Evolutionary conservation across 768 basidiomycete species (phyloP).

Genomic region (Hericium erinaceus): DNA sequence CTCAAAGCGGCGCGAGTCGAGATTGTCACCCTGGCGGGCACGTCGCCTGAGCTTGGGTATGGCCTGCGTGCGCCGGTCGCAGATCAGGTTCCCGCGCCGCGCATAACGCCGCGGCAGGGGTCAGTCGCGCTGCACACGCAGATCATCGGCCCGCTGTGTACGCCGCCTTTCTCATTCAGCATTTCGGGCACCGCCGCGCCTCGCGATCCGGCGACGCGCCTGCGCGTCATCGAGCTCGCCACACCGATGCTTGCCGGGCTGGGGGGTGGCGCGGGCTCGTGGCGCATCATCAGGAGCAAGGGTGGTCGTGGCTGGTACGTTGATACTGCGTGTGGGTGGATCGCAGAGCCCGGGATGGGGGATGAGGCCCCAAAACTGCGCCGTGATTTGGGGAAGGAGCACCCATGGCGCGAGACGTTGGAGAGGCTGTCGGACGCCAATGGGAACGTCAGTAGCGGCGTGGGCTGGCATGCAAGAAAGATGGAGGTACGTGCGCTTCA

Average conservation of each 20-base stretch:
- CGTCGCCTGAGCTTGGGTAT: slow-evolving; percentile 52
- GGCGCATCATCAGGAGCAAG: slow-evolving; percentile 87
- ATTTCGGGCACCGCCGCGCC: slow-evolving; percentile 23
- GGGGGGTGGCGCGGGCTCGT: slow-evolving; percentile 72
- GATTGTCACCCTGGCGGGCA: slow-evolving; percentile 71
- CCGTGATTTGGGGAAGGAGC: slow-evolving; percentile 27
- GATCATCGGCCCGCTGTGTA: slow-evolving; percentile 73
- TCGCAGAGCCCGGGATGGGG: slow-evolving; percentile 27
- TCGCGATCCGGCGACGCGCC: slow-evolving; percentile 50
- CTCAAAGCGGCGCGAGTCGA: slow-evolving; percentile 70
- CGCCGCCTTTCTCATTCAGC: slow-evolving; percentile 66
- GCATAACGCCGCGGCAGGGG: slow-evolving; percentile 50
- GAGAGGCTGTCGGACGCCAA: slow-evolving; percentile 68
- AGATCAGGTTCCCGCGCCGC: neutral
- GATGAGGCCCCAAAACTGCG: slow-evolving; percentile 35
- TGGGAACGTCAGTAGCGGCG: slow-evolving; percentile 82
- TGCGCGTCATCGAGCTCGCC: slow-evolving; percentile 85
- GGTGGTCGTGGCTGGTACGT: slow-evolving; percentile 95
- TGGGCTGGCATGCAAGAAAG: slow-evolving; percentile 95
- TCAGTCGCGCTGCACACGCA: slow-evolving; percentile 69
- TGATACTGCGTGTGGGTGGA: slow-evolving; percentile 81
- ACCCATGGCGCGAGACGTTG: slow-evolving; percentile 66
- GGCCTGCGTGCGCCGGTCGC: slow-evolving; percentile 18
- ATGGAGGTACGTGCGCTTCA: slow-evolving; percentile 34
- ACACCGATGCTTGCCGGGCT: slow-evolving; percentile 59